Evolutionary conservation across 2,329 filamentous ascomycete genomes (phyloP).

Genomic region (Claviceps sp.): DNA sequence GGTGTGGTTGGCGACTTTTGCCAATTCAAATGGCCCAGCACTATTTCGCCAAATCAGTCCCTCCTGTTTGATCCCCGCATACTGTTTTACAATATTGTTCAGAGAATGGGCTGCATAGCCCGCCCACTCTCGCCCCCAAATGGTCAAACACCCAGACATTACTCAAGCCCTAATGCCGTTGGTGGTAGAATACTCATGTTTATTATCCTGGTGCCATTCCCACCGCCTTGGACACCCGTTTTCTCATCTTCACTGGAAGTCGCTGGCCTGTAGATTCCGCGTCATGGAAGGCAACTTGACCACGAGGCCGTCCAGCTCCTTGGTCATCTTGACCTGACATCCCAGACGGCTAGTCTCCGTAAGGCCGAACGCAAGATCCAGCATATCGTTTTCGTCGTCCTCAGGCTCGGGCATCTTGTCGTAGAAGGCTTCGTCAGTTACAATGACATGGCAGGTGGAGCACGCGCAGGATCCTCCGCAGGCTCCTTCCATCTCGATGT

Average conservation of each 20-base stretch:
- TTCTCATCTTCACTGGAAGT: slow-evolving; percentile 46
- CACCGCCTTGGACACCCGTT: neutral
- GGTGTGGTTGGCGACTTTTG: neutral
- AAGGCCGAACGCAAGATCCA: slow-evolving; percentile 79
- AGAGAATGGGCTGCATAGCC: neutral
- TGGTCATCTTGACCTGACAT: slow-evolving; percentile 84
- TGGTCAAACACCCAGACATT: neutral
- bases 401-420: slow-evolving; percentile 67
- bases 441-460: slow-evolving; percentile 85
- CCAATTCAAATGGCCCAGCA: neutral
- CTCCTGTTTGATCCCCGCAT: neutral
- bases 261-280: slow-evolving; percentile 86
- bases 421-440: slow-evolving; percentile 58
- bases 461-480: slow-evolving; percentile 91
- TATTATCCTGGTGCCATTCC: too few relatives aligned
- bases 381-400: slow-evolving; percentile 79
- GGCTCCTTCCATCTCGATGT: slow-evolving; percentile 96
- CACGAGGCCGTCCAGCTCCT: slow-evolving; percentile 73
- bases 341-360: slow-evolving; percentile 76
- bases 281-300: slow-evolving; percentile 89
- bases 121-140: neutral
- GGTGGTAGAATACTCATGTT: too few relatives aligned
- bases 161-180: neutral
- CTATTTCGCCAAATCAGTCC: neutral
- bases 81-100: slow-evolving; percentile 3